Evolutionary conservation across 441 rosid genomes (phyloP).

Genomic region (Erodium moschatum): DNA sequence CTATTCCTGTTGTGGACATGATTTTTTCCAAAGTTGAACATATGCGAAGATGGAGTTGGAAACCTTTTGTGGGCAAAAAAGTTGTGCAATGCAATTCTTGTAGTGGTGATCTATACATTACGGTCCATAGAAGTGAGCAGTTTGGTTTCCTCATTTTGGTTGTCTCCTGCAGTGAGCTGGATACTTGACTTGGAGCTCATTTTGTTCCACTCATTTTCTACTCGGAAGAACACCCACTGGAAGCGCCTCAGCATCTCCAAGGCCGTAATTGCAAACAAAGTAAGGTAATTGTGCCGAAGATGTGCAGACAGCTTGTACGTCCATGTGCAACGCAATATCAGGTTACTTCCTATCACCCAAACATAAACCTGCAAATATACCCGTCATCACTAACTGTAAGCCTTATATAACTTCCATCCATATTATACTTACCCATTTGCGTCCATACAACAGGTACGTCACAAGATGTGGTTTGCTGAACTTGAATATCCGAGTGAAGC

Average conservation of each 20-base stretch:
- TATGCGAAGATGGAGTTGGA: no score
- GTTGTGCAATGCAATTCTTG: no score
- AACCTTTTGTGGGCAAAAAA: no score
- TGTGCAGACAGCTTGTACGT: constrained; percentile 90
- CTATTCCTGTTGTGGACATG: no score
- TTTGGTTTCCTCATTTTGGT: constrained; percentile 43
- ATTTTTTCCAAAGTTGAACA: no score
- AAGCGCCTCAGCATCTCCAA: constrained; percentile 78
- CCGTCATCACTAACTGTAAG: no score
- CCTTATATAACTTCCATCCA: no score
- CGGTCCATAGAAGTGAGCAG: constrained; percentile 38
- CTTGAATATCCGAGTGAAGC: constrained; percentile 79
- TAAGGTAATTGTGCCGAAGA: constrained; percentile 79
- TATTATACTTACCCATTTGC: constrained; percentile 65
- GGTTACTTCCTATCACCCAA: constrained; percentile 86
- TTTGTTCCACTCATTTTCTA: constrained; percentile 81
- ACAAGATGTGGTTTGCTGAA: constrained; percentile 50
- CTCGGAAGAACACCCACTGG: constrained; percentile 93
- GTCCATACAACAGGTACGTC: constrained; percentile 50
- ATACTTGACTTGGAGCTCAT: constrained; percentile 47
- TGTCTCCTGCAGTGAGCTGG: constrained; percentile 34
- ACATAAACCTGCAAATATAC: constrained; percentile 57
- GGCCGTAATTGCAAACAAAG: constrained; percentile 60
- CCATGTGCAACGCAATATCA: constrained; percentile 89
- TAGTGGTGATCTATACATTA: constrained; percentile 29